These are phyloP conservation scores for Dendrocalamus sinicus DNA, from an alignment of 176 grass and related monocot genomes.

Conservation along the genomic window DNA sequence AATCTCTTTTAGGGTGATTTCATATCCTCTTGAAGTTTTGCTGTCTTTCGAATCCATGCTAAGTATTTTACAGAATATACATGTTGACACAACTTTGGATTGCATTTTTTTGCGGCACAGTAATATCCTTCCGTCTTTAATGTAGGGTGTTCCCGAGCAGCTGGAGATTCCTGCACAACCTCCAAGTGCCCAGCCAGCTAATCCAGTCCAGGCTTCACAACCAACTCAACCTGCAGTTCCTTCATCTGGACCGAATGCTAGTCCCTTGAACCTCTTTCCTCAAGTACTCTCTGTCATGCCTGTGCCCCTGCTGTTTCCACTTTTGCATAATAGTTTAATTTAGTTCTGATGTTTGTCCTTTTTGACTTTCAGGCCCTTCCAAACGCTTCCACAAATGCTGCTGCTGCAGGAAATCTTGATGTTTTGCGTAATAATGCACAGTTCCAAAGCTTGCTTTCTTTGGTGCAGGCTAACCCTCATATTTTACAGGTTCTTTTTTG, in stretches of 20 bases:
- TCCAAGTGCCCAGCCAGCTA: slow-evolving; percentile 53
- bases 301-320: not conserved
- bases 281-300: slow-evolving; percentile 43
- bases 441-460: slow-evolving; percentile 72
- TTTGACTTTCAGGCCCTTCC: slow-evolving; percentile 65
- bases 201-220: slow-evolving; percentile 54
- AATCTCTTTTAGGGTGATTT: slow-evolving; percentile 6
- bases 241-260: slow-evolving; percentile 76
- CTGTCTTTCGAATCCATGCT: not conserved
- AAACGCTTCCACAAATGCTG: slow-evolving; percentile 72
- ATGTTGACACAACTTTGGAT: slow-evolving; percentile 13
- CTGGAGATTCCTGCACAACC: slow-evolving; percentile 59
- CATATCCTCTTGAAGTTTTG: not conserved
- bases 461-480: slow-evolving; percentile 89
- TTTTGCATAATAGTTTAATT: slow-evolving; percentile 11
- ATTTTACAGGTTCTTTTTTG: slow-evolving; percentile 73
- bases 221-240: slow-evolving; percentile 60
- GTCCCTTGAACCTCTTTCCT: slow-evolving; percentile 89
- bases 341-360: slow-evolving; percentile 2
- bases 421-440: slow-evolving; percentile 80
- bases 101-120: not conserved
- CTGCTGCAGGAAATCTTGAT: slow-evolving; percentile 73
- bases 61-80: not conserved
- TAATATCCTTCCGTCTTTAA: slow-evolving; percentile 35
- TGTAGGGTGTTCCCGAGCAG: slow-evolving; percentile 77